Evolutionary conservation across 2,329 filamentous ascomycete genomes (phyloP), one percentile per base, ranked within the genome.

Genomic region (Amesomyces nigricolor): DNA sequence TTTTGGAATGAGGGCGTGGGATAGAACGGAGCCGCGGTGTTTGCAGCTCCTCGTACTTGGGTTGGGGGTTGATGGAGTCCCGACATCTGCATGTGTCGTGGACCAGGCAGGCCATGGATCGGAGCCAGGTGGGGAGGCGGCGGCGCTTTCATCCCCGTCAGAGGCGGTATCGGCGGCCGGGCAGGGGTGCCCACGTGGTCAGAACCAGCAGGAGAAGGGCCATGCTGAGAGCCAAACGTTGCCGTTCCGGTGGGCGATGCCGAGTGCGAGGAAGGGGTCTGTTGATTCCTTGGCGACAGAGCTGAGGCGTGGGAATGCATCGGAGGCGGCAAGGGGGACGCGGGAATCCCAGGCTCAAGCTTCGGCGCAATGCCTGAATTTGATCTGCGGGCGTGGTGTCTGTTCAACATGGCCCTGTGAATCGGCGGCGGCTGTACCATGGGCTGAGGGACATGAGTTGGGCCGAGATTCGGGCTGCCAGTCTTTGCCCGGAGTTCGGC

Each of bases 401-500:
- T 81, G 73, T 89, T 92, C 70, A 91, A 80, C 63, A 92, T 87
- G 57, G 87, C 86, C 63, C 88, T 84, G 66, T 91, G 89, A 62
- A 92, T 85, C 30, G 88, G 86, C 52, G 88, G 86, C 30, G 86
- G 82, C 64, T 88, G 86, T 54, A 88, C 84, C 66, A 83, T 78
- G 70, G 78, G 86, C 72, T 81, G 88, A 63, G 78, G 75, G 79
- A 83, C 79, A 70, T 83, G 79, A 64, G 81, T 89, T 64, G 81
- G 85, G 57, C 79, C 87, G 60, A 94, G 78, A 66, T 86, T 88
- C 51, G 91, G 90, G 73, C 88, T 95, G 65, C 88, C 89, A 47
- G 89, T 91, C 77, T 96, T 97, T 69, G 91, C 87, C 61, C 89
- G 88, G 65, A 99, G 81, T 74, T 97, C 94, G 61, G 91, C 89